Percentiles rank a stretch among this genome's conserved stretches.
Evolutionary conservation across 768 basidiomycete species (phyloP).

Genomic region (Boletus pseudopeckii): DNA sequence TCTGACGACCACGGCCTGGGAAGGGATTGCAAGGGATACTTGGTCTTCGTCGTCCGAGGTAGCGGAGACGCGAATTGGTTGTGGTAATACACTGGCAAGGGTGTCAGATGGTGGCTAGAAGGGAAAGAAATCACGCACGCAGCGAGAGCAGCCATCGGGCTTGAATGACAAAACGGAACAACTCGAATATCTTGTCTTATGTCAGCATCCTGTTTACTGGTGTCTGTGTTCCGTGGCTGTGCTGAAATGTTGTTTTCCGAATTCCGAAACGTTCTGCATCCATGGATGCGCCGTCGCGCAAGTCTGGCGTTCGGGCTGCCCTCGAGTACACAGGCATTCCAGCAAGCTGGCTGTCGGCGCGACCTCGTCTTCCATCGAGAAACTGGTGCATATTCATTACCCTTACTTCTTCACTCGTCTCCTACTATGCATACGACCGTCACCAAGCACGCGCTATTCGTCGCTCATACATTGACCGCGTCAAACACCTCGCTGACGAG

Average conservation of each 20-base stretch:
- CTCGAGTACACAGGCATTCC: conserved; percentile 68
- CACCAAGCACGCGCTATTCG: conserved; percentile 74
- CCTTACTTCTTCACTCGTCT: conserved; percentile 64
- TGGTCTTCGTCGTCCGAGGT: conserved; percentile 63
- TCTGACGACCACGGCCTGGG: conserved; percentile 46
- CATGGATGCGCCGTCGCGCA: conserved; percentile 18
- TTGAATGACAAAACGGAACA: conserved; percentile 23
- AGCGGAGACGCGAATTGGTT: conserved; percentile 53
- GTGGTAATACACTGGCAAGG: conserved; percentile 57
- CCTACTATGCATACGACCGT: conserved; percentile 85
- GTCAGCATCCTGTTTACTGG: conserved; percentile 19
- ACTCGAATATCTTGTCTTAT: conserved; percentile 8
- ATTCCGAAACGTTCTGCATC: conserved; percentile 10
- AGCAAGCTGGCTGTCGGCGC: conserved; percentile 76
- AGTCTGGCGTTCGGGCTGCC: conserved; percentile 59
- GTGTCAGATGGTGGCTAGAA: conserved; percentile 3
- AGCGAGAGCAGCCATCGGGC: conserved; percentile 64
- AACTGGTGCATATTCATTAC: conserved; percentile 94
- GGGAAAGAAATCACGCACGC: conserved; percentile 48
- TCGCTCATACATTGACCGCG: conserved; percentile 73
- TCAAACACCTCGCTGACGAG: conserved; percentile 72
- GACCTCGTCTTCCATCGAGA: conserved; percentile 82
- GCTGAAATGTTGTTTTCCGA: conserved; percentile 17
- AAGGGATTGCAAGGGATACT: conserved; percentile 27
- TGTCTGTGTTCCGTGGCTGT: conserved; percentile 28